Base-by-base conservation (phyloP, 2,329 filamentous ascomycete species). In the Ascosphaera aggregata region DNA sequence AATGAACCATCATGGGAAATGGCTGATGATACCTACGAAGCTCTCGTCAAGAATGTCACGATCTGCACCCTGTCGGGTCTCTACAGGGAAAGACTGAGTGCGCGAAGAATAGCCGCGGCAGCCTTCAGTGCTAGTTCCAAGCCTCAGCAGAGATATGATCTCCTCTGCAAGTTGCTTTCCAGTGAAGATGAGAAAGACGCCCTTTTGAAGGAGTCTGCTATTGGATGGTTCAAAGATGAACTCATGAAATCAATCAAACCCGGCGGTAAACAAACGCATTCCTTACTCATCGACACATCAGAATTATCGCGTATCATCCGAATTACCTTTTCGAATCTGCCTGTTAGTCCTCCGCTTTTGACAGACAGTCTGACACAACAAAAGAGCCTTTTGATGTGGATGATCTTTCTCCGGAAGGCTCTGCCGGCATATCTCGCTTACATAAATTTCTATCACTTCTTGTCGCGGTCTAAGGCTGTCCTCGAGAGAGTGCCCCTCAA, bases 211-310 rank as follows among this genome's bases (percentile, higher is more conserved):
- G 66, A 67, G 27, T 64, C 63, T 34, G 69, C 69, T 2, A 63
- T 74, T 3, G 62, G 64, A 24, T 74, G 70, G 70, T 54, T 73
- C 24, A 73, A 72, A 47, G 60, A 68, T 32, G 70, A 73, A 47
- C 65, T 69, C 0, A 57, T 73, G 3, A 59, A 64, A 45, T 61
- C 64, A 3, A 62, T 43, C 39, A 44, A 34, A 24, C 7, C 40
- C 3, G 30, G 13, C 4, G 24, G 43, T 3, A 18, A 22, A 2
- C 5, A 32, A 13, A 46, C 49, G 11, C 36, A 44, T 7, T 50
- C 44, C 38, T 42, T 56, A 16, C 61, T 61, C 45, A 48, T 49
- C 9, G 46, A 57, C 22, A 50, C 54, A 0, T 46, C 54, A n/a
- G 51, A 56, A 37, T 55, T 60, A 27, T 53, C 51, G 38, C 46